These are phyloP conservation scores for Yamadazyma dendronema DNA, from an alignment of 1,139 yeast species.

Conservation along the genomic window DNA sequence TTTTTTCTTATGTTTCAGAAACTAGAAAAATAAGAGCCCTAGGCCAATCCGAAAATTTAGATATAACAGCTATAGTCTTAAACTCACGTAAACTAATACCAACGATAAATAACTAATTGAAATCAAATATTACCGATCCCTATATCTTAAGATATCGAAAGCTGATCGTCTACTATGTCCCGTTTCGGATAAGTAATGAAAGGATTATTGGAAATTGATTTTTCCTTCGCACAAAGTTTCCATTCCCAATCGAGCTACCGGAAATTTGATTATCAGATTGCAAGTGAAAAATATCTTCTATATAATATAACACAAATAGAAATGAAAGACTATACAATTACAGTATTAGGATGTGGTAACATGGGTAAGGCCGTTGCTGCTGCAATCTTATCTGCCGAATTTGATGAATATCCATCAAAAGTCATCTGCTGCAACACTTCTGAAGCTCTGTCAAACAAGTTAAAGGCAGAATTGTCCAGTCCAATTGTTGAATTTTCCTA, in stretches of 20 bases:
- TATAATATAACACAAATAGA: not conserved
- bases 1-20: too few relatives aligned
- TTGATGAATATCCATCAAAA: slow-evolving; percentile 62
- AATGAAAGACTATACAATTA: slow-evolving; percentile 58
- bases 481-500: slow-evolving; percentile 53
- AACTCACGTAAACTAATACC: too few relatives aligned
- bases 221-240: not conserved
- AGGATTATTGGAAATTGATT: not conserved
- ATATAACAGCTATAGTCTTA: too few relatives aligned
- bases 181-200: slow-evolving; percentile 1
- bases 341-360: slow-evolving; percentile 90
- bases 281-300: not conserved
- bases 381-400: slow-evolving; percentile 57
- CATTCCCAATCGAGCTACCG: not conserved
- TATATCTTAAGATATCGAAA: too few relatives aligned
- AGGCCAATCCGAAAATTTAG: too few relatives aligned
- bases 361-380: slow-evolving; percentile 96
- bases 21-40: too few relatives aligned
- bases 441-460: slow-evolving; percentile 46
- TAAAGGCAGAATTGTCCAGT: slow-evolving; percentile 40
- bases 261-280: not conserved
- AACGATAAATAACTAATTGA: too few relatives aligned
- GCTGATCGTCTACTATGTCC: too few relatives aligned
- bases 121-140: too few relatives aligned
- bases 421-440: slow-evolving; percentile 77